Conservation (phyloP, 1,284 basidiomycete species). For the Moniliophthora roreri region DNA sequence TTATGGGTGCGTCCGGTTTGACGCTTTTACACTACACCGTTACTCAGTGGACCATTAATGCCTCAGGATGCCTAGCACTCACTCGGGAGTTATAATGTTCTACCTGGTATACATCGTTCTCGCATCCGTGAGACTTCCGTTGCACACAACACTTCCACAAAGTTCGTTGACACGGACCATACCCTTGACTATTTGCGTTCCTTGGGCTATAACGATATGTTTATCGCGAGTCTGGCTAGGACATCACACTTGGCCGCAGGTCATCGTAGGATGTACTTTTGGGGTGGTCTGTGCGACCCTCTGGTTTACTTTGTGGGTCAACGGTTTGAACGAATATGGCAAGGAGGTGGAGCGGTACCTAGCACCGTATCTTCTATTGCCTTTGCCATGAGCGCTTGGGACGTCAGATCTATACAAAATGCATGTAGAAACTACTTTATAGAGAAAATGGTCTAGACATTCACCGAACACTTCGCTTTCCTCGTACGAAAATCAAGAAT, state of each 20-base stretch:
- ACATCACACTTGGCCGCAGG: constrained; percentile 79
- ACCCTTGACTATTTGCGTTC: constrained; percentile 46
- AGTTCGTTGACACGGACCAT: constrained; percentile 34
- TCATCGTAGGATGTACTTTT: constrained; percentile 62
- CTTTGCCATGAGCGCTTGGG: too few relatives aligned
- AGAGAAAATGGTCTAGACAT: too few relatives aligned
- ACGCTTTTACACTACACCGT: not conserved
- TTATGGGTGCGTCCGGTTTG: constrained; percentile 59
- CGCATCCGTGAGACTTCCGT: constrained; percentile 52
- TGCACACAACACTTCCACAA: constrained; percentile 45
- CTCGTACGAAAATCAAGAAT: too few relatives aligned
- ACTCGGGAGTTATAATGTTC: constrained; percentile 76
- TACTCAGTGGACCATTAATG: not conserved
- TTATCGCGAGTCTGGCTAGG: constrained; percentile 78
- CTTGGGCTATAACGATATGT: constrained; percentile 57
- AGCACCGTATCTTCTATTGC: too few relatives aligned
- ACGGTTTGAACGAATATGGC: constrained; percentile 34
- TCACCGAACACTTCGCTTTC: too few relatives aligned
- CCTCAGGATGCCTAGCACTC: constrained; percentile 85
- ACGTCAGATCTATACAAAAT: too few relatives aligned
- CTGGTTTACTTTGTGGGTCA: constrained; percentile 67
- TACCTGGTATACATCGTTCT: constrained; percentile 69
- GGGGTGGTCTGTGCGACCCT: constrained; percentile 55
- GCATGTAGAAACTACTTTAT: too few relatives aligned
- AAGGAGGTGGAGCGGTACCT: constrained; percentile 23